Conservation (phyloP, 805 yeast genomes). For the Kregervanrija fluxuum region DNA sequence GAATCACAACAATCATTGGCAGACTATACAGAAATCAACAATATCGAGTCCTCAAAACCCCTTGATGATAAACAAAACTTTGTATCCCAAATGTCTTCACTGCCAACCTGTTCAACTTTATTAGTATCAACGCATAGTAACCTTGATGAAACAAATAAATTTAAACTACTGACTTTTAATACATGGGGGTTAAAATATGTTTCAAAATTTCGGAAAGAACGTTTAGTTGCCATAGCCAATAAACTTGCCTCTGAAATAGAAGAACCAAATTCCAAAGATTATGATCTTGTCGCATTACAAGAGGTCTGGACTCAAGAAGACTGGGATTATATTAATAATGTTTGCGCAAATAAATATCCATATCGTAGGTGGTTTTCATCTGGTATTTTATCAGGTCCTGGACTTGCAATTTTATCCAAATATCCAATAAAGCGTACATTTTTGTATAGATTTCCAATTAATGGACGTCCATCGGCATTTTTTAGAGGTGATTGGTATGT, state of each 20-base stretch:
- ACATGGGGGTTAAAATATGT: constrained; percentile 89
- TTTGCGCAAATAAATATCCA: constrained; percentile 45
- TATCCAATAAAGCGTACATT: constrained; percentile 77
- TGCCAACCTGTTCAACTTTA: no score
- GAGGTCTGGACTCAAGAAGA: constrained; percentile 89
- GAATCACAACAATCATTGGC: no score
- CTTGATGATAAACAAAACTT: no score
- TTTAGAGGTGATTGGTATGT: constrained; percentile 97
- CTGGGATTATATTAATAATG: constrained; percentile 54
- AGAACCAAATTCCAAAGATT: constrained; percentile 31
- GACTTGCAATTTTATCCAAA: constrained; percentile 76
- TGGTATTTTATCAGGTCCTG: constrained; percentile 91
- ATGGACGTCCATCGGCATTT: constrained; percentile 91
- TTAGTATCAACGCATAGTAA: neutral
- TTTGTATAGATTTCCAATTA: constrained; percentile 79
- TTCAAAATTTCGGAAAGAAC: constrained; percentile 56
- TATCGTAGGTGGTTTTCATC: constrained; percentile 65
- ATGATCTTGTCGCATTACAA: constrained; percentile 88
- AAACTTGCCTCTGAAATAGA: constrained; percentile 33
- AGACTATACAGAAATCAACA: no score
- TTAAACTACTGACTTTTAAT: constrained; percentile 61
- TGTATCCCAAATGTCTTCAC: no score
- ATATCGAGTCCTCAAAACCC: no score
- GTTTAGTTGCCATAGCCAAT: constrained; percentile 71
- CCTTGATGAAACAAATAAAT: constrained; percentile 2